phyloP scores from a whole-genome alignment of 2,329 filamentous ascomycete species.

The Pseudogymnoascus sp. region DNA sequence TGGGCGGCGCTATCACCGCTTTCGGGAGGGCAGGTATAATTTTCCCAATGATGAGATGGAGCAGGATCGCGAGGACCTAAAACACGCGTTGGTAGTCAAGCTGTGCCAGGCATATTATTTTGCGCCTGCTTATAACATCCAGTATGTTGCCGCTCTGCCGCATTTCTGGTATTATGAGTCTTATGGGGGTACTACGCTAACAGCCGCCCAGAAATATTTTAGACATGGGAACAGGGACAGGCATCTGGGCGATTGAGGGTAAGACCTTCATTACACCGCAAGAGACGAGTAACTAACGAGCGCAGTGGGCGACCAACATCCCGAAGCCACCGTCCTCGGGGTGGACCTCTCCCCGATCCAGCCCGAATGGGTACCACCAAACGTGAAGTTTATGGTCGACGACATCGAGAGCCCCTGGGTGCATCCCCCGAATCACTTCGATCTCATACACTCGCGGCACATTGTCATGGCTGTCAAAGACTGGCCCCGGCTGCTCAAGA shows the following conservation, averaged over 20 bases:
- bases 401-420: constrained; percentile 50
- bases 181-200: background rate
- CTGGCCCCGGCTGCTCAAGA: constrained; percentile 42
- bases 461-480: constrained; percentile 47
- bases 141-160: constrained; percentile 42
- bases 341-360: constrained; percentile 34
- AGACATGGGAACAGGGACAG: constrained; percentile 51
- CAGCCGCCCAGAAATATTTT: constrained; percentile 35
- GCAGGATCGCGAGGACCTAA: constrained; percentile 50
- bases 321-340: constrained; percentile 22
- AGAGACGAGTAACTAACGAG: background rate
- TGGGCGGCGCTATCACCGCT: constrained; percentile 49
- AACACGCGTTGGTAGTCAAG: constrained; percentile 34
- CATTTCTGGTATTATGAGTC: constrained; percentile 24
- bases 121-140: constrained; percentile 34
- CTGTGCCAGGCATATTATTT: constrained; percentile 28
- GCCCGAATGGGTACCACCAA: constrained; percentile 41
- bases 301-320: constrained; percentile 16
- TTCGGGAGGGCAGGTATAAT: constrained; percentile 45
- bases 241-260: constrained; percentile 50
- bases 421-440: constrained; percentile 44
- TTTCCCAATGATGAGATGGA: constrained; percentile 54
- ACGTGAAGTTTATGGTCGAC: constrained; percentile 47
- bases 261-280: constrained; percentile 11
- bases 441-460: constrained; percentile 52